These are phyloP conservation scores for Phaeoacremonium minimum DNA, from an alignment of 2,329 filamentous ascomycete species.

Conservation along the genomic window DNA sequence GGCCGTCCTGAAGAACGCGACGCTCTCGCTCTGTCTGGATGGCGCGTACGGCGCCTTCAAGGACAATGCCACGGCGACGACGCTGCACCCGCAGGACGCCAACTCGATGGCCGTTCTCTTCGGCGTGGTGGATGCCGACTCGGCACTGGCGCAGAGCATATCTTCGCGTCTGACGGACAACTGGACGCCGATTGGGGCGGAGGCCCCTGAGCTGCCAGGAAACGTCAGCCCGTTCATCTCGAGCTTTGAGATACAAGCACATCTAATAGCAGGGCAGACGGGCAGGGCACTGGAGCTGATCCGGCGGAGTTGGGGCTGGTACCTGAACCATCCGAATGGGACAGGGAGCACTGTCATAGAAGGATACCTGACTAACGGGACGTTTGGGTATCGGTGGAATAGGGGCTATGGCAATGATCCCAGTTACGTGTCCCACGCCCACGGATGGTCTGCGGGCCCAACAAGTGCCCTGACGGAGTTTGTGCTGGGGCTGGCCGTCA, in stretches of 20 bases:
- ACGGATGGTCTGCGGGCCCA: conserved; percentile 45
- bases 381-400: conserved; percentile 50
- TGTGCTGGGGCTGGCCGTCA: conserved; percentile 36
- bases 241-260: conserved; percentile 55
- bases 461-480: conserved; percentile 38
- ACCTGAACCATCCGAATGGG: conserved; percentile 51
- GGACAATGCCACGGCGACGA: conserved; percentile 45
- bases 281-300: conserved; percentile 51
- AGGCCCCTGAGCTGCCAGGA: conserved; percentile 50
- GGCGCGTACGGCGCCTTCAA: conserved; percentile 41
- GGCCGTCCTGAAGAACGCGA: conserved; percentile 34
- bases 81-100: conserved; percentile 55
- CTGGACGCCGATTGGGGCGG: conserved; percentile 52
- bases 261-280: conserved; percentile 41
- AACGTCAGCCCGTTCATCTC: conserved; percentile 57
- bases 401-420: conserved; percentile 46
- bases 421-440: conserved; percentile 41
- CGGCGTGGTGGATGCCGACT: conserved; percentile 30
- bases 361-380: conserved; percentile 51
- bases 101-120: conserved; percentile 53
- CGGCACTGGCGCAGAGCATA: conserved; percentile 29
- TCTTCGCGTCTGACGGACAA: conserved; percentile 40
- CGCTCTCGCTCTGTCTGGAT: conserved; percentile 46
- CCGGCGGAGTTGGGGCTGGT: conserved; percentile 56
- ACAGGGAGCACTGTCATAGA: conserved; percentile 56